A percentile compares a stretch with the other conserved stretches of the same genome.
Evolutionary conservation across 1,139 yeast species (phyloP).

Genomic region (Saccharomycopsis hybrid): DNA sequence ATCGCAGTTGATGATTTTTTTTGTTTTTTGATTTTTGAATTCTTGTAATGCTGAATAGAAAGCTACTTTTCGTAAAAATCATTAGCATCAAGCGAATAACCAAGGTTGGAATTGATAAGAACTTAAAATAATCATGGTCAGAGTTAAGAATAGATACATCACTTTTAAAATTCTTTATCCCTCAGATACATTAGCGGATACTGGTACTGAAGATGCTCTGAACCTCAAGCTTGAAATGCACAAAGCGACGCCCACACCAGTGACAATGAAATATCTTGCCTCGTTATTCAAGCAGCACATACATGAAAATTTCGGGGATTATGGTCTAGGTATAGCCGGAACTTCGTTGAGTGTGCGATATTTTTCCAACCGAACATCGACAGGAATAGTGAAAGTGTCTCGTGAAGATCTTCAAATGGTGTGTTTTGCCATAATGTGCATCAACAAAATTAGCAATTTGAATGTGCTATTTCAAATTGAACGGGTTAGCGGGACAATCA

Average conservation of each 20-base stretch:
- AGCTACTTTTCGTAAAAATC: no score
- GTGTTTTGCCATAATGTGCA: constrained; percentile 35
- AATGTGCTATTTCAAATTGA: constrained; percentile 34
- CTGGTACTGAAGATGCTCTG: no score
- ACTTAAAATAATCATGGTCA: no score
- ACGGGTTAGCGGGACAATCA: constrained; percentile 44
- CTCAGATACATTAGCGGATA: no score
- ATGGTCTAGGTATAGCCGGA: constrained; percentile 38
- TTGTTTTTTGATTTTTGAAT: no score
- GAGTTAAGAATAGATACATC: constrained; percentile 31
- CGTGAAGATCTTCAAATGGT: constrained; percentile 36
- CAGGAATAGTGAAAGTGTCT: constrained; percentile 42
- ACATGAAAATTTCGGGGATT: constrained; percentile 40
- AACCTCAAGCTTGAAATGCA: constrained; percentile 34
- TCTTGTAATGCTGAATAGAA: no score
- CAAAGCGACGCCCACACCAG: constrained; percentile 33
- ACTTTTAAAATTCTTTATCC: constrained; percentile 25
- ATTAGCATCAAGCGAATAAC: no score
- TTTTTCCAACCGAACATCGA: constrained; percentile 43
- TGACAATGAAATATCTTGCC: constrained; percentile 33
- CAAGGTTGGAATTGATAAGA: no score
- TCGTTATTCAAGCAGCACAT: constrained; percentile 32
- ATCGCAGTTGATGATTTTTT: no score
- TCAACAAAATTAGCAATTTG: no score
- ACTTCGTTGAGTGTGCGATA: constrained; percentile 37